phyloP scores from a whole-genome alignment of 1,139 yeast genomes.

The Lodderomyces pseudojiufengensis region DNA sequence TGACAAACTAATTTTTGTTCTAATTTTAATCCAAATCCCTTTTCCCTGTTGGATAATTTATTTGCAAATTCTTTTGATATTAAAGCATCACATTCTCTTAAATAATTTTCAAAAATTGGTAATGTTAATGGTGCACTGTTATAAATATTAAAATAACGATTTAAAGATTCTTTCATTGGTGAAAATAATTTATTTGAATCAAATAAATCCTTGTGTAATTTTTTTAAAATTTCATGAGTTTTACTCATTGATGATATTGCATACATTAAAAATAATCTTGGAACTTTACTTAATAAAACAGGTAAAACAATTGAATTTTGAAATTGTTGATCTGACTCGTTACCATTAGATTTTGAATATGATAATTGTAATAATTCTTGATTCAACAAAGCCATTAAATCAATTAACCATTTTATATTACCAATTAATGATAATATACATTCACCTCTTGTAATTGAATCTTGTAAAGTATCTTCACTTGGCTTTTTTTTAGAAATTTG shows the following conservation, averaged over 20 bases:
- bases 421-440: constrained; percentile 63
- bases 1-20: constrained; percentile 69
- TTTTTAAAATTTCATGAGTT: constrained; percentile 56
- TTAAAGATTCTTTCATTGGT: constrained; percentile 54
- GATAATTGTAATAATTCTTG: constrained; percentile 59
- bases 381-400: constrained; percentile 58
- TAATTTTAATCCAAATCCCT: constrained; percentile 36
- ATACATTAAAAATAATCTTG: constrained; percentile 65
- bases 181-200: constrained; percentile 41
- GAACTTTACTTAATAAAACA: constrained; percentile 60
- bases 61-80: constrained; percentile 29
- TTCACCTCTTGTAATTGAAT: constrained; percentile 55
- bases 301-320: constrained; percentile 45
- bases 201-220: constrained; percentile 40
- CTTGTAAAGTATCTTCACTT: constrained; percentile 48
- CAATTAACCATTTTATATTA: constrained; percentile 74
- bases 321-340: constrained; percentile 21
- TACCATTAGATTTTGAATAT: constrained; percentile 17
- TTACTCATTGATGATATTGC: constrained; percentile 68
- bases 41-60: constrained; percentile 24
- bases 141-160: constrained; percentile 51
- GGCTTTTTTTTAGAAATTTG: constrained; percentile 52
- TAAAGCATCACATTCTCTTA: constrained; percentile 46
- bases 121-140: constrained; percentile 56
- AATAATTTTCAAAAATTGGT: constrained; percentile 57